Conservation (phyloP, 2,329 filamentous ascomycete genomes). For the Camptophora hylomeconis region DNA sequence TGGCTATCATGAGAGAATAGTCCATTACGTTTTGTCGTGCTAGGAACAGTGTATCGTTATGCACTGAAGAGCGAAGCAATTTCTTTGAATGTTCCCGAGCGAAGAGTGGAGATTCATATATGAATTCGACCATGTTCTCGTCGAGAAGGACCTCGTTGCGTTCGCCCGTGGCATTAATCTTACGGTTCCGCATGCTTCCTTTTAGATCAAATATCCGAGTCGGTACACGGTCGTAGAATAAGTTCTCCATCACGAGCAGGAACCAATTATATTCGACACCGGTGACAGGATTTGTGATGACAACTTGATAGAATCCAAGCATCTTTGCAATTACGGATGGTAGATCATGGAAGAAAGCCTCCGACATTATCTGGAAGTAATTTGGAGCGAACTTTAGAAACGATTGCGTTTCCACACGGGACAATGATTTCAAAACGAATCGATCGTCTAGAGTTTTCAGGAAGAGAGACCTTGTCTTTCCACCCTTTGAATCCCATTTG, state of each 20-base stretch:
- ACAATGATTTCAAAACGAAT: conserved; percentile 82
- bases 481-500: conserved; percentile 96
- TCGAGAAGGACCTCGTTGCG: conserved; percentile 92
- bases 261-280: conserved; percentile 92
- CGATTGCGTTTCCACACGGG: conserved; percentile 79
- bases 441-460: conserved; percentile 92
- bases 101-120: conserved; percentile 93
- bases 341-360: conserved; percentile 86
- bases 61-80: conserved; percentile 77
- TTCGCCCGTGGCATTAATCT: conserved; percentile 89
- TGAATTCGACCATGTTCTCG: conserved; percentile 98
- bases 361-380: conserved; percentile 95
- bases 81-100: conserved; percentile 94
- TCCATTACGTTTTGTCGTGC: conserved; percentile 97
- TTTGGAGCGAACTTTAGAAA: conserved; percentile 93
- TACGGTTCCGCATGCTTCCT: conserved; percentile 95
- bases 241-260: conserved; percentile 88
- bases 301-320: conserved; percentile 94
- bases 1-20: conserved; percentile 95
- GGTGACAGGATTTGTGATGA: conserved; percentile 87
- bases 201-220: conserved; percentile 92
- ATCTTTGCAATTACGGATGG: conserved; percentile 98
- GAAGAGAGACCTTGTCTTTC: conserved; percentile 95
- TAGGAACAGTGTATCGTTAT: conserved; percentile 94
- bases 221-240: conserved; percentile 89